A percentile compares a stretch with the other conserved stretches of the same genome.
Conservation (phyloP, 257 asterid species). For the Eustoma russellianum region DNA sequence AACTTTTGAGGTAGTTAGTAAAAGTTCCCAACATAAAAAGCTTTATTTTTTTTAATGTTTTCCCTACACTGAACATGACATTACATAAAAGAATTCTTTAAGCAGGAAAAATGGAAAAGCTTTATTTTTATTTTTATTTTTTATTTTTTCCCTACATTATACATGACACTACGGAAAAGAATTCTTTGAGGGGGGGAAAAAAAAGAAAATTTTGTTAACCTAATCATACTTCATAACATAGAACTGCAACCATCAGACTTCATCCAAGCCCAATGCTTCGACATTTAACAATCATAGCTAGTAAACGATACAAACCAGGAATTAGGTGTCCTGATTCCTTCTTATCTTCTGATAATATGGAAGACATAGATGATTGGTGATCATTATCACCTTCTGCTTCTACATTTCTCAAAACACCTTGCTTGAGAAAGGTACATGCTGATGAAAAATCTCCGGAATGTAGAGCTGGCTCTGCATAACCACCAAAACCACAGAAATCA, state of each 20-base stretch:
- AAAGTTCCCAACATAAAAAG: not conserved
- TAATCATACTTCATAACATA: no score
- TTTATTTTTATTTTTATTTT: no score
- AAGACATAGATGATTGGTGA: slow-evolving; percentile 18
- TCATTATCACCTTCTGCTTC: slow-evolving; percentile 9
- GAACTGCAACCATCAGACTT: not conserved
- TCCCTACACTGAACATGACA: no score
- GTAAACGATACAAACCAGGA: slow-evolving; percentile 33
- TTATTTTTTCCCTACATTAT: no score
- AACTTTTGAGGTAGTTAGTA: not conserved
- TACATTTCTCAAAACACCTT: slow-evolving; percentile 1
- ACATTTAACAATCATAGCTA: not conserved
- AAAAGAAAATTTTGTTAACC: not conserved
- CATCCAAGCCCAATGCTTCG: not conserved
- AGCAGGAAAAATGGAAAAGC: no score
- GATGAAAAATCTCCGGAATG: not conserved
- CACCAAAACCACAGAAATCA: slow-evolving; percentile 9
- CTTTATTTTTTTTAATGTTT: no score
- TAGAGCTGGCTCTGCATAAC: not conserved
- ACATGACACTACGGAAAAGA: no score
- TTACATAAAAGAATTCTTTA: no score
- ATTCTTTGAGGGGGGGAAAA: not conserved
- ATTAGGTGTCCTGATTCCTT: slow-evolving; percentile 22
- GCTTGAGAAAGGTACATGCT: not conserved
- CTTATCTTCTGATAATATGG: slow-evolving; percentile 21